phyloP scores from a whole-genome alignment of 129 eudicot genomes.

The Chrysanthemum seticuspe region DNA sequence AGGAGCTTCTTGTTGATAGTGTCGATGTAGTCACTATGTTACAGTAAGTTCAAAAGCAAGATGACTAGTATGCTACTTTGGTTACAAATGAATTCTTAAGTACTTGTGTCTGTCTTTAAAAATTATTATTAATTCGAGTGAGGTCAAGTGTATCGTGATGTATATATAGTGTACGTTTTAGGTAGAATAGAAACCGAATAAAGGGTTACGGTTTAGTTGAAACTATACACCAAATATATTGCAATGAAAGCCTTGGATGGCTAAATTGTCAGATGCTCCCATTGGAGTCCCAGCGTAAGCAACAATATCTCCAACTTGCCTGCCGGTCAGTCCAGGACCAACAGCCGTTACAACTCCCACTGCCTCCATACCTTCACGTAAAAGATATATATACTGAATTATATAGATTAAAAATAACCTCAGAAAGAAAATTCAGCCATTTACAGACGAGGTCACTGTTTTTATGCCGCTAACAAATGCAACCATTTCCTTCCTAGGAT shows the following conservation, averaged over 20 bases:
- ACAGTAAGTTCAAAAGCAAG: slow-evolving; percentile 4
- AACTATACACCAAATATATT: too few relatives aligned
- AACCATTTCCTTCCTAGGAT: background rate
- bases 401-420: background rate
- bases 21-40: slow-evolving; percentile 51
- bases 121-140: too few relatives aligned
- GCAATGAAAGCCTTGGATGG: too few relatives aligned
- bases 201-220: too few relatives aligned
- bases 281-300: slow-evolving; percentile 77
- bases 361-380: slow-evolving; percentile 80
- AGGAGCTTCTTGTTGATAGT: slow-evolving; percentile 59
- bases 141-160: too few relatives aligned
- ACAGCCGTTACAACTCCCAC: slow-evolving; percentile 82
- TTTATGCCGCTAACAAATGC: background rate
- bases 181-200: too few relatives aligned
- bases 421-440: background rate
- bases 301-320: slow-evolving; percentile 74
- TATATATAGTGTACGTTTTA: too few relatives aligned
- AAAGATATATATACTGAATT: too few relatives aligned
- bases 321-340: slow-evolving; percentile 80
- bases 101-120: too few relatives aligned
- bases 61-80: too few relatives aligned
- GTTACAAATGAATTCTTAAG: too few relatives aligned
- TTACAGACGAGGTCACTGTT: background rate
- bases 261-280: slow-evolving; percentile 46